Evolutionary conservation across 2,329 filamentous ascomycete genomes (phyloP), one percentile per base, ranked within the genome.

Genomic region (Verticillium alfalfae): DNA sequence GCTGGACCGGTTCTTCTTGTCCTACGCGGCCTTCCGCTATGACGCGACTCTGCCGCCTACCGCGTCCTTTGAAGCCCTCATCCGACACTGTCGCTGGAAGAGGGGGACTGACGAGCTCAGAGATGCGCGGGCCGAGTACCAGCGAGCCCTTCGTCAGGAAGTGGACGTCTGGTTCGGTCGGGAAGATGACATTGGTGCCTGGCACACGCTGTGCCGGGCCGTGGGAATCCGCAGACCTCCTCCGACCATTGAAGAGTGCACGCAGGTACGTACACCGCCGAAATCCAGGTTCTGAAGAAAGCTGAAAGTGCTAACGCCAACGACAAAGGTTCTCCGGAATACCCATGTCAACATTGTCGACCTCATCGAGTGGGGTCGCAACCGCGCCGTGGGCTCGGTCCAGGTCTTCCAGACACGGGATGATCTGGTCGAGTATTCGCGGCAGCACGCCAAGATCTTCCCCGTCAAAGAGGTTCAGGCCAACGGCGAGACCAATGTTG

Each of bases 1-100:
- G 5, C 49, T 67, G 7, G 63, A 65, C 16, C 61, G 62, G 18
- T 62, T 67, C 38, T 66, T 65, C 39, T 45, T 63, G 18, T 62
- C 66, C 54, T 63, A 61, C 58, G 58, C 59, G 3, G 37, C 54
- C 2, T 62, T 61, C 18, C 18, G 41, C 8, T 39, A 63, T 31
- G 59, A 62, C 22, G 59, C 64, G 26, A 54, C 34, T 34, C 39
- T 58, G 8, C 60, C 56, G 18, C 60, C 60, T 7, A 34, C 60
- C 36, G 41, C 56, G 16, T 61, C 56, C 10, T 58, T 58, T 54
- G 18, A 16, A 15, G 58, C 52, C 18, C 54, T 61, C 13, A 18
- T 41, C 34, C 8, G 34, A 22, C 56, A 61, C 38, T 39, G 34
- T 16, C 34, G 56, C 9, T 61, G 56, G 60, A 34, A 16, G 13